Percentiles rank a stretch among this genome's conserved stretches.
Conservation (phyloP, 202 grass and related monocot species). For the Schoenoplectus triqueter region DNA sequence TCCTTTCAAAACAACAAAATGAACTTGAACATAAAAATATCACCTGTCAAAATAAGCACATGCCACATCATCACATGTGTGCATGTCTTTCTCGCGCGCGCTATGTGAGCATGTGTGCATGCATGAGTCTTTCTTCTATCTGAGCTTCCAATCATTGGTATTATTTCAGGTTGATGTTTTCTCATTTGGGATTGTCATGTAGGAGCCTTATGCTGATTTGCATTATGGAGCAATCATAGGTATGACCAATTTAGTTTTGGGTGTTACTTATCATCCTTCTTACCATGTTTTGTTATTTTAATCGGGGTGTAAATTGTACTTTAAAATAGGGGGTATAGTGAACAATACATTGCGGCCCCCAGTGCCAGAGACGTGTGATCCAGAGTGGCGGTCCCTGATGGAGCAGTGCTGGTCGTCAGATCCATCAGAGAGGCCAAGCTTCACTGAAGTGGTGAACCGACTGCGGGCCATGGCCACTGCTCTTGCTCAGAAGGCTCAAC, state of each 20-base stretch:
- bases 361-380: conserved; percentile 65
- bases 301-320: conserved; percentile 13
- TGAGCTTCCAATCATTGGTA: conserved; percentile 23
- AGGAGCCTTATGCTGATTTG: conserved; percentile 80
- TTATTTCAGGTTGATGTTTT: conserved; percentile 75
- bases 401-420: conserved; percentile 77
- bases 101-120: background rate
- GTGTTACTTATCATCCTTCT: background rate
- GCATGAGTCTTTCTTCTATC: background rate
- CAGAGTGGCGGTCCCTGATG: conserved; percentile 75
- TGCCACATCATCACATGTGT: background rate
- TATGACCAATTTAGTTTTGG: conserved; percentile 24
- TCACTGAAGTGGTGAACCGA: conserved; percentile 63
- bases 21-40: background rate
- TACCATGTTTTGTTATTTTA: background rate
- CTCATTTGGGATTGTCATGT: conserved; percentile 93
- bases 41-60: no score
- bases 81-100: background rate
- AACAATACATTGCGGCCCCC: conserved; percentile 72
- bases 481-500: background rate
- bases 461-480: conserved; percentile 66
- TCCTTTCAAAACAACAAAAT: no score
- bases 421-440: conserved; percentile 62
- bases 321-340: conserved; percentile 69
- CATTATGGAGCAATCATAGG: conserved; percentile 90